Evolutionary conservation across 768 basidiomycete species (phyloP), one percentile per base, ranked within the genome.

Genomic region (Pleurotus cornucopiae): DNA sequence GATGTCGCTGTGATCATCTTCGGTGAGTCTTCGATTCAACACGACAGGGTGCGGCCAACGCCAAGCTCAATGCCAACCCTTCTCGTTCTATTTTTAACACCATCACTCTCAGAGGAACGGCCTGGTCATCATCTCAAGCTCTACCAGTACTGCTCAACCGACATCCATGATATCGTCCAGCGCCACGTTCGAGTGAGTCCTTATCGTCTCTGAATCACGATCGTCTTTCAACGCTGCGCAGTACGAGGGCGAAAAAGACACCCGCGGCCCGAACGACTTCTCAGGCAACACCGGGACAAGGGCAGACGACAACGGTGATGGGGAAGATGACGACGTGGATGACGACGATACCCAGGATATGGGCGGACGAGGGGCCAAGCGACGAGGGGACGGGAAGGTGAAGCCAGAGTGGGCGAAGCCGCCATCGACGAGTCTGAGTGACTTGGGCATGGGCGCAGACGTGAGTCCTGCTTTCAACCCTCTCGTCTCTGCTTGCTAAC

Each of bases 1-100:
- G 90, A 92, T 63, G 89, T 93, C 41, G 88, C 89, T 4, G 89
- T 93, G 67, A 88, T 92, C 68, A 89, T 93, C 68, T 91, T 93
- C 60, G 90, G 71, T 72, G 52, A 21, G 63, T 61, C 54, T 48
- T 49, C 51, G 25, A 54, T 13, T 58, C 55, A 6, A 48, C 39
- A 41, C 55, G 21, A 34, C 30, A 34, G 30, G 30, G 30, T 34
- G 30, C 30, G 30, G 7, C 30, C 30, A 34, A 1, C 16, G 49
- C 43, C 21, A 38, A 56, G 47, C 54, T 52, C 52, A 58, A 37
- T 16, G 45, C 61, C 60, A 62, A 66, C 62, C 60, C 56, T 60
- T 60, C 13, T 25, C 20, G 65, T 73, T 72, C 73, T 76, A 75
- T 79, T 76, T 77, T 74, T 70, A 73, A 71, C 69, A 56, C 23